Percentiles rank a stretch among this genome's conserved stretches.
These are phyloP conservation scores for Lagerstroemia fauriei DNA, from an alignment of 441 rosid species.

Conservation along the genomic window DNA sequence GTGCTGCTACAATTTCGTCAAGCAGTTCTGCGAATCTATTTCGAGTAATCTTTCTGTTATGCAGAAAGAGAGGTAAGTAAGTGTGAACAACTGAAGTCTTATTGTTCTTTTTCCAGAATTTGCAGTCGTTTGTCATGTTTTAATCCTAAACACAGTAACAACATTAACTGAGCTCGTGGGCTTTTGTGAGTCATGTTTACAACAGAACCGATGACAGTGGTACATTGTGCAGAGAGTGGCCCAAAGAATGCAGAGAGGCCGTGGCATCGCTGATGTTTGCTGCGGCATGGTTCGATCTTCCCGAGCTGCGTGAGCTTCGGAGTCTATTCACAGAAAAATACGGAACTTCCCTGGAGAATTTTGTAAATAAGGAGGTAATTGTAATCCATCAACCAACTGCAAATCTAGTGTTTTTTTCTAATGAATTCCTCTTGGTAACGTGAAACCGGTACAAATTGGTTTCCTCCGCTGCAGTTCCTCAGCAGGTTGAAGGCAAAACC, in stretches of 20 bases:
- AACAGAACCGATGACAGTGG: too few relatives aligned
- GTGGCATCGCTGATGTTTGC: slow-evolving; percentile 19
- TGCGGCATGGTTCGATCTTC: slow-evolving; percentile 23
- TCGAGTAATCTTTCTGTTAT: background rate
- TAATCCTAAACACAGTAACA: background rate
- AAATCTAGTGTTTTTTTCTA: background rate
- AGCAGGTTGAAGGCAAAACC: slow-evolving; percentile 18
- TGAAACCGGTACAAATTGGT: background rate
- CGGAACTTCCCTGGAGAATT: slow-evolving; percentile 15
- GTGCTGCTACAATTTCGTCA: slow-evolving; percentile 15
- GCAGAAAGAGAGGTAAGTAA: slow-evolving; percentile 10
- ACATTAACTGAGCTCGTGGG: background rate
- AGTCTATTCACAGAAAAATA: slow-evolving; percentile 10
- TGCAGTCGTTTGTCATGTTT: background rate
- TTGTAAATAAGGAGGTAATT: slow-evolving; percentile 19
- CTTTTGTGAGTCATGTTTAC: background rate
- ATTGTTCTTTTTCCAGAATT: background rate
- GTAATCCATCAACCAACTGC: too few relatives aligned
- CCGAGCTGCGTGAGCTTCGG: slow-evolving; percentile 23
- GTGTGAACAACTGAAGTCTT: background rate
- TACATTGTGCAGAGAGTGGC: slow-evolving; percentile 19
- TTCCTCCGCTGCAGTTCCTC: slow-evolving; percentile 10
- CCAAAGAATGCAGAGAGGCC: slow-evolving; percentile 25
- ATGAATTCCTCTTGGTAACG: background rate
- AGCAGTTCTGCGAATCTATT: slow-evolving; percentile 20